A percentile compares a stretch with the other conserved stretches of the same genome.
Evolutionary conservation across 352 stramenopile species (phyloP).

Genomic region (Phytophthora boehmeriae): DNA sequence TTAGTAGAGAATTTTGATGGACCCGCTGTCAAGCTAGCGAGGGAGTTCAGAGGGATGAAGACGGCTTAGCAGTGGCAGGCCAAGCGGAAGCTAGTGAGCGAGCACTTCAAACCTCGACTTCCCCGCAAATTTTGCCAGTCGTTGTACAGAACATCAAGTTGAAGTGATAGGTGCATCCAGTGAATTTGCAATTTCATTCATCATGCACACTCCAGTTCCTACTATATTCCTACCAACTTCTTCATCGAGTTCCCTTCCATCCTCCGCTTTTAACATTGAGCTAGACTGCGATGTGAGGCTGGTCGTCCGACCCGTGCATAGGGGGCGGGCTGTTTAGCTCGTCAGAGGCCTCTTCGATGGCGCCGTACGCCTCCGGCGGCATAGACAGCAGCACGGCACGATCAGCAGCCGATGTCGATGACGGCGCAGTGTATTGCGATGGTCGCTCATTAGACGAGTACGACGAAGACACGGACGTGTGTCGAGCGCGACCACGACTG

Average conservation of each 20-base stretch:
- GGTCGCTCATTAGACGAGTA: slow-evolving; percentile 51
- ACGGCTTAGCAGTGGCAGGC: background rate
- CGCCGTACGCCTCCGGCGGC: slow-evolving; percentile 37
- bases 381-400: slow-evolving; percentile 43
- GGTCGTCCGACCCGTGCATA: slow-evolving; percentile 34
- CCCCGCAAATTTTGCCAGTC: background rate
- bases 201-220: background rate
- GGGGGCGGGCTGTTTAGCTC: slow-evolving; percentile 33
- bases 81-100: slow-evolving; percentile 12
- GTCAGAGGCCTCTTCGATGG: slow-evolving; percentile 43
- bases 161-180: slow-evolving; percentile 22
- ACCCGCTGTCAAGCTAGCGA: slow-evolving; percentile 1
- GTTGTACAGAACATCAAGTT: slow-evolving; percentile 29
- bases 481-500: slow-evolving; percentile 31
- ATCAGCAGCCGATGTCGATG: slow-evolving; percentile 42
- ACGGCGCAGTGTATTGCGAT: slow-evolving; percentile 37
- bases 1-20: background rate
- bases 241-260: slow-evolving; percentile 12
- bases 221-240: slow-evolving; percentile 13
- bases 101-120: background rate
- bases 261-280: background rate
- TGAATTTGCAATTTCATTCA: slow-evolving; percentile 16
- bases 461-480: slow-evolving; percentile 47
- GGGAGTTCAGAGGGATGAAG: background rate
- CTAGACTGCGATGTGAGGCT: slow-evolving; percentile 42